Base-by-base conservation (phyloP, 441 rosid species). In the Pelargonium citronellum region DNA sequence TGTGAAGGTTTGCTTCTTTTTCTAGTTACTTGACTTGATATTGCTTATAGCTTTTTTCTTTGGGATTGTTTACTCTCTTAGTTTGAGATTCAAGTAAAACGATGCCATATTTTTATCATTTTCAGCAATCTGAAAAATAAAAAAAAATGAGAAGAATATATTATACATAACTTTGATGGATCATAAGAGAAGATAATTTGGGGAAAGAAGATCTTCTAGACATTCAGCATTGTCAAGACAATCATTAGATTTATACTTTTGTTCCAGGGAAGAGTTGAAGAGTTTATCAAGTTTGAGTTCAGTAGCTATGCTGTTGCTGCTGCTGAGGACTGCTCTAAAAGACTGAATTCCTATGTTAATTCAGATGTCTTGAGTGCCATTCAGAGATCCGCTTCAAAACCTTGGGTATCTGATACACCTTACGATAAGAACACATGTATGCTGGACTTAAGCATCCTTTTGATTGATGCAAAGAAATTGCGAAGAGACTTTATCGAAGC, bases 241-340 rank as follows among this genome's bases (percentile, higher is more conserved):
- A 2, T 41, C 7, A 11, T 5, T 62, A 34, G 49, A 72, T 68
- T 44, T 64, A 17, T 65, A 13, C 44, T 66, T 67, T 5, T 41
- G 12, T 66, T 75, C 69, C 84, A 78, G 87, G 84, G 82, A 60
- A 77, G 69, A 62, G 79, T 75, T 27, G 87, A 84, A 69, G 84
- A 84, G 57, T 77, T 80, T 58, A 71, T 65, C 58, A 79, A 77
- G 64, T 47, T 77, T 66, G 78, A 79, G 70, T 75, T 80, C 30
- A 70, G 67, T 70, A 51, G 24, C 34, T 68, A 80, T 71, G 81
- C 70, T 1, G 12, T 77, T 69, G 84, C 84, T 17, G 82, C 71
- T 69, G 80, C 79, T 20, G 84, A 84, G 53, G 83, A 82, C 67
- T 82, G 87, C 74, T 80, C 77, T 22, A 13, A 73, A 53, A 84